Percentiles rank a stretch among this genome's conserved stretches.
Conservation (phyloP, 768 basidiomycete species). For the Lanmaoa rubissima region DNA sequence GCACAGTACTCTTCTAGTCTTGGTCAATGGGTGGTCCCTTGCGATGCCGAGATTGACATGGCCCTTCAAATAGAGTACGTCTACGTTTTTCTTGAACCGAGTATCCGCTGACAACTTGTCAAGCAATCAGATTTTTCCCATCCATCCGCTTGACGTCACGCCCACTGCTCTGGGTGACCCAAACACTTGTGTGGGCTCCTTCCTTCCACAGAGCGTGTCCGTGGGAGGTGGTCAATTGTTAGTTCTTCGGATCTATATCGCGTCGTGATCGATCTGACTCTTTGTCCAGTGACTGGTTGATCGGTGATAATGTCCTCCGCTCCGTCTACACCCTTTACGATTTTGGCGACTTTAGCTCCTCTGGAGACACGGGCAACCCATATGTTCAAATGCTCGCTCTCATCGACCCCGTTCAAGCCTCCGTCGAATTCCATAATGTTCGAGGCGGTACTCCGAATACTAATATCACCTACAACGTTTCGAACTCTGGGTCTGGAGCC, state of each 20-base stretch:
- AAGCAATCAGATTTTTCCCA: constrained; percentile 71
- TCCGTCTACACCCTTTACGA: constrained; percentile 82
- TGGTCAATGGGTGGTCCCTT: constrained; percentile 74
- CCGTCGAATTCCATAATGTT: constrained; percentile 61
- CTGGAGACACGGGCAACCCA: constrained; percentile 68
- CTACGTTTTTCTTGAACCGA: constrained; percentile 1
- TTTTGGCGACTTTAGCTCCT: constrained; percentile 72
- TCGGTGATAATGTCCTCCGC: constrained; percentile 82
- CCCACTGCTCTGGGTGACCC: constrained; percentile 45
- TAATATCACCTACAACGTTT: constrained; percentile 66
- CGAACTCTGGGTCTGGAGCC: constrained; percentile 42
- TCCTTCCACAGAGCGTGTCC: constrained; percentile 61
- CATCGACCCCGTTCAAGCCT: constrained; percentile 66
- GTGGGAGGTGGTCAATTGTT: constrained; percentile 69
- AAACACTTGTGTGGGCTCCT: constrained; percentile 66
- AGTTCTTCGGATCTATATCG: constrained; percentile 25
- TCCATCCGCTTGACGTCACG: constrained; percentile 78
- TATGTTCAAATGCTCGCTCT: constrained; percentile 75
- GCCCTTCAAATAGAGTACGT: constrained; percentile 76
- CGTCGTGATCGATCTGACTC: constrained; percentile 2
- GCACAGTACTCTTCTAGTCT: constrained; percentile 51
- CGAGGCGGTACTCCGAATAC: constrained; percentile 64
- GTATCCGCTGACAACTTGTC: constrained; percentile 14
- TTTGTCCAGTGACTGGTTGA: constrained; percentile 66
- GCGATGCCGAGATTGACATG: constrained; percentile 70